phyloP scores from a whole-genome alignment of 2,329 filamentous ascomycete species.

The Colletotrichum chrysophilum region DNA sequence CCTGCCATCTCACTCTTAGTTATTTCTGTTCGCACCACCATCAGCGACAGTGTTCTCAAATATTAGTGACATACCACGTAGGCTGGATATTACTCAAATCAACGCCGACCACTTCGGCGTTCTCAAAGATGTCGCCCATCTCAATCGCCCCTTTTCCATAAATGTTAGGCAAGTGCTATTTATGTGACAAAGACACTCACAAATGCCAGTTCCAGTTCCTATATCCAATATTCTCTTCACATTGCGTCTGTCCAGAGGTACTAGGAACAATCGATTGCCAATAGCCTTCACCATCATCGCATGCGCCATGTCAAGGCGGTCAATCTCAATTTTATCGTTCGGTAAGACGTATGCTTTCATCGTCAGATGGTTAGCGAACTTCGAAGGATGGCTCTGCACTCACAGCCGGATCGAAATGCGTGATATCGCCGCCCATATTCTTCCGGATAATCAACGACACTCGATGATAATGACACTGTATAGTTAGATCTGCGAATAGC shows the following conservation, averaged over 20 bases:
- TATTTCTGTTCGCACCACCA: no score
- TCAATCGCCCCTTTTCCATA: not conserved
- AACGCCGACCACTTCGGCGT: not conserved
- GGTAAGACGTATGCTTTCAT: no score
- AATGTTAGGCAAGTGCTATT: no score
- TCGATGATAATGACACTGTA: no score
- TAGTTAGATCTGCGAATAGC: no score
- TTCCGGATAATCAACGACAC: no score
- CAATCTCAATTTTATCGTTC: not conserved
- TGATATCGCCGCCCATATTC: no score
- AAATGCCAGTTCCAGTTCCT: conserved; percentile 39
- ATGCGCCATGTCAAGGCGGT: not conserved
- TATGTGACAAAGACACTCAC: not conserved
- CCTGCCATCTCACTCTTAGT: not conserved
- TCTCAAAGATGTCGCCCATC: not conserved
- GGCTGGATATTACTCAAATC: not conserved
- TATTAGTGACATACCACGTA: not conserved
- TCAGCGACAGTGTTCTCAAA: no score
- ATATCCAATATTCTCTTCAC: conserved; percentile 52
- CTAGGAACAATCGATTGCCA: not conserved
- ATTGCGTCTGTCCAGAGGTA: not conserved
- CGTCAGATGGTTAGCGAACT: no score
- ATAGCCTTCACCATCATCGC: not conserved
- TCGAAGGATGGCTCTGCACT: no score
- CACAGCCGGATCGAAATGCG: no score